These are phyloP conservation scores for Citrus sinensis DNA, from an alignment of 345 rosid genomes.

Conservation along the genomic window DVS_A1.0 CM039168.1:25128501-25129000, in stretches of 20 bases:
- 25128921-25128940: conserved; percentile 95
- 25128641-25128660: background rate
- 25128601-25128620: background rate
- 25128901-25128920: conserved; percentile 91
- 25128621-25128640: background rate
- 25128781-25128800: background rate
- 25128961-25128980: conserved; percentile 90
- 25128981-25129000: conserved; percentile 88
- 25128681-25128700: background rate
- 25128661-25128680: background rate
- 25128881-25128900: conserved; percentile 96
- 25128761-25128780: background rate
- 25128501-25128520: conserved; percentile 74
- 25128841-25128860: conserved; percentile 80
- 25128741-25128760: background rate
- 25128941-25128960: conserved; percentile 85
- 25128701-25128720: background rate
- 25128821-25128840: conserved; percentile 51
- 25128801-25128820: conserved; percentile 51
- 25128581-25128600: background rate
- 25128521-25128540: conserved; percentile 76
- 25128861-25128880: conserved; percentile 86
- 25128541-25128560: conserved; percentile 72
- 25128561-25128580: conserved; percentile 45
- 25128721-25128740: background rate